Evolutionary conservation across 192 early-diverging fungal genomes (phyloP).

Genomic region (Umbelopsis sp.): DNA sequence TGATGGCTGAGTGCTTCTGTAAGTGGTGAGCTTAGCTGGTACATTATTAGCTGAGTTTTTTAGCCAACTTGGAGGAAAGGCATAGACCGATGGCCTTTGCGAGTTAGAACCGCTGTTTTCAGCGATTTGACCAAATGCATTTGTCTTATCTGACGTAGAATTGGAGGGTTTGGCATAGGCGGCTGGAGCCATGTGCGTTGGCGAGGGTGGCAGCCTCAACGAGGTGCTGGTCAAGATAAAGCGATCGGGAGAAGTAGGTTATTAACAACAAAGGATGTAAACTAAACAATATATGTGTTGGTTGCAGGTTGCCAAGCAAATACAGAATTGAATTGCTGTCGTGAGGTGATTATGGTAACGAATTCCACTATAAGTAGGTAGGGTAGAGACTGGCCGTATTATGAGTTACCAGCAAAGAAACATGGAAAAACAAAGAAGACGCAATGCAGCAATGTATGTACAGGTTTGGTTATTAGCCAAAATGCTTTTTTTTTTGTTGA

Average conservation of each 20-base stretch:
- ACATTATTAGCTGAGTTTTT: neutral
- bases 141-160: neutral
- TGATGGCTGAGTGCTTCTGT: neutral
- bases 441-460: too few species aligned
- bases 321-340: neutral
- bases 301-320: neutral
- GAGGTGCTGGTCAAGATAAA: conserved; percentile 11
- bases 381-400: too few species aligned
- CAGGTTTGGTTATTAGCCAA: too few species aligned
- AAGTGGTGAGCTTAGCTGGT: neutral
- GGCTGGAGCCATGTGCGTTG: conserved; percentile 17
- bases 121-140: neutral
- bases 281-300: neutral
- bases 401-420: too few species aligned
- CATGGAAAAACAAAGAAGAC: too few species aligned
- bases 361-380: too few species aligned
- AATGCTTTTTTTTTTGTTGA: too few species aligned
- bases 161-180: conserved; percentile 9
- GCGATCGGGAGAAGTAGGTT: neutral
- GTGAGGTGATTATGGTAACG: neutral
- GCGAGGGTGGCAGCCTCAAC: conserved; percentile 8
- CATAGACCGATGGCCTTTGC: neutral
- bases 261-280: neutral
- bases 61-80: conserved; percentile 16
- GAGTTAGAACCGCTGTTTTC: neutral